These are phyloP conservation scores for Paecilomyces sp. DNA, from an alignment of 2,329 filamentous ascomycete genomes.

Conservation along the genomic window DNA sequence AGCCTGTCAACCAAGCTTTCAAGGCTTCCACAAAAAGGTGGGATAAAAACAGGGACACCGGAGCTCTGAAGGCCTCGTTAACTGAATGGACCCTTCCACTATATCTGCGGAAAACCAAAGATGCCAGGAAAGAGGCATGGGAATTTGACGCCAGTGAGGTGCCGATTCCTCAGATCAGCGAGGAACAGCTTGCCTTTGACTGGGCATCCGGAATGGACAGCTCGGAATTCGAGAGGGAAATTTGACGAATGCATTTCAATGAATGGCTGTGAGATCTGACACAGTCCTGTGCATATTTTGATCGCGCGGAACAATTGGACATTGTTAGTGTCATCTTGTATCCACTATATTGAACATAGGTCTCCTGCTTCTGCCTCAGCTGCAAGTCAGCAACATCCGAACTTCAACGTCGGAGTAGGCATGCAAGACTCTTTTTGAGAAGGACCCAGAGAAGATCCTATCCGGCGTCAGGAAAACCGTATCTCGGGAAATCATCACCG, in stretches of 20 bases:
- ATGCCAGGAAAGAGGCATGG: constrained; percentile 24
- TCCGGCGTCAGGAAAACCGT: too few relatives aligned
- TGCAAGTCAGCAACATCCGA: too few relatives aligned
- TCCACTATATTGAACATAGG: too few relatives aligned
- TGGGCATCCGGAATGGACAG: not conserved
- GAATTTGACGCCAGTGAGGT: constrained; percentile 29
- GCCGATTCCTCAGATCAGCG: constrained; percentile 15
- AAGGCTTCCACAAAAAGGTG: constrained; percentile 32
- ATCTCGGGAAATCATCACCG: not conserved
- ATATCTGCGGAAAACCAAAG: constrained; percentile 20
- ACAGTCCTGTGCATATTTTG: too few relatives aligned
- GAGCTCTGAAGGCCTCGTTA: constrained; percentile 26
- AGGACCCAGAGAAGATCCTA: too few relatives aligned
- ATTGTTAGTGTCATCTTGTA: too few relatives aligned
- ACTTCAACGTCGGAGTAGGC: too few relatives aligned
- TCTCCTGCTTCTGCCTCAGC: too few relatives aligned
- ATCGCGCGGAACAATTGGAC: too few relatives aligned
- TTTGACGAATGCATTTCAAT: not conserved
- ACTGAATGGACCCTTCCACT: constrained; percentile 33
- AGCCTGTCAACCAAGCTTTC: constrained; percentile 32
- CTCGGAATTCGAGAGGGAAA: not conserved
- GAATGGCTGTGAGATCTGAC: not conserved
- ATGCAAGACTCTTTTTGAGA: too few relatives aligned
- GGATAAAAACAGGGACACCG: constrained; percentile 32
- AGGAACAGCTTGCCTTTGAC: not conserved